A percentile compares a stretch with the other conserved stretches of the same genome.
Conservation (phyloP, 1,284 basidiomycete species). For the Lignosus rhinocerotis region DNA sequence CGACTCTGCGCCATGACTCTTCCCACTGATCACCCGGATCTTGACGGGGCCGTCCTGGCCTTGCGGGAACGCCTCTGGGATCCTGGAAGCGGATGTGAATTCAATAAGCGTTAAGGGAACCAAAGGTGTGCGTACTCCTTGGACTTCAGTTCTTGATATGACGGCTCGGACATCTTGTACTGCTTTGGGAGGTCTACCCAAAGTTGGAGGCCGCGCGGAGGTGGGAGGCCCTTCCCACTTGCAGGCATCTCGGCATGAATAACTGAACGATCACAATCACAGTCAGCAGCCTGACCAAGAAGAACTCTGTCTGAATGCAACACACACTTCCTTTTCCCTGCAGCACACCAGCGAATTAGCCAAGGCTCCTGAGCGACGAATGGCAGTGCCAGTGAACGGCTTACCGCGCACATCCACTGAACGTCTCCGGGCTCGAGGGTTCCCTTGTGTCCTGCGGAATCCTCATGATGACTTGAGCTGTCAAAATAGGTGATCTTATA, state of each 20-base stretch:
- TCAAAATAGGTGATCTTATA: neutral
- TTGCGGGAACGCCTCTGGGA: conserved; percentile 72
- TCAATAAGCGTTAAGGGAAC: too few species aligned
- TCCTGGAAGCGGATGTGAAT: conserved; percentile 41
- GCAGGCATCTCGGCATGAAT: conserved; percentile 93
- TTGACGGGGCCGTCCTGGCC: conserved; percentile 70
- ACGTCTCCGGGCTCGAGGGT: conserved; percentile 83
- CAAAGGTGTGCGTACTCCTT: conserved; percentile 44
- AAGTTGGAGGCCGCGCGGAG: conserved; percentile 84
- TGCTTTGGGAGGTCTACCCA: conserved; percentile 93
- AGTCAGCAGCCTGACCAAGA: neutral
- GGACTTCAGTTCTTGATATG: conserved; percentile 76
- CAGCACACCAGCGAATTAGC: neutral
- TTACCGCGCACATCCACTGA: conserved; percentile 94
- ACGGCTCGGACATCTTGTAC: conserved; percentile 83
- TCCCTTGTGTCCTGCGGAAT: conserved; percentile 88
- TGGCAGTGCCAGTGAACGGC: conserved; percentile 11
- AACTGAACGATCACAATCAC: conserved; percentile 36
- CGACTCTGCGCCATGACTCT: conserved; percentile 82
- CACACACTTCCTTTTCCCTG: conserved; percentile 45
- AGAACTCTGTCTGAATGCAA: too few species aligned
- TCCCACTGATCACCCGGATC: conserved; percentile 88
- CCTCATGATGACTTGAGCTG: conserved; percentile 82
- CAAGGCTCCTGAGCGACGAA: neutral
- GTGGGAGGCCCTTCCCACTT: conserved; percentile 62